Base-by-base conservation (phyloP, 495 filamentous ascomycete genomes). In the Jackrogersella multiformis region DNA sequence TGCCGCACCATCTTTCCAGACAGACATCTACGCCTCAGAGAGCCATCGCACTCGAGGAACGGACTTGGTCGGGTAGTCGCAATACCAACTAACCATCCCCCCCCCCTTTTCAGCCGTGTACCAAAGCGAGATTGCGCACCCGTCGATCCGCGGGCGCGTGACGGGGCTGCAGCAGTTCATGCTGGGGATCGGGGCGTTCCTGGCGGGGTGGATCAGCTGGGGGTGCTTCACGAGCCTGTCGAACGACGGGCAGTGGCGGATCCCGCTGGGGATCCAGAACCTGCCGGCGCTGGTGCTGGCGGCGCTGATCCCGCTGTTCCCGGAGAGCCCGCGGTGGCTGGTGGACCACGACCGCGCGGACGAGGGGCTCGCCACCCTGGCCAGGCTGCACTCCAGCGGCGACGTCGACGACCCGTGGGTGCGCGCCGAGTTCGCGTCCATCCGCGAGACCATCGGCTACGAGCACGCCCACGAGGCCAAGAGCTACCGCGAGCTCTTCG, bases 401-500 rank as follows among this genome's bases (percentile, higher is more conserved):
- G 76, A 89, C 59, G 72, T 79, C 5, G 74, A 83, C 46, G 86
- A 91, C 64, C 60, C 85, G 3, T 89, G 84, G 83, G 86, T 90
- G n/a, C 79, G 76, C 7, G 86, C 86, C 1, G 87, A 90, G 70
- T 88, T 86, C 67, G 82, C 88, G n/a, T 81, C 86, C 64, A 90
- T 92, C 64, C 86, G 87, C 69, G 89, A 86, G 18, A 76, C 77
- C n/a, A 83, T 88, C 44, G 82, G 70, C 58, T 86, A 74, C 45
- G 81, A 80, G 60, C 81, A 75, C 46, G 89, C 89, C 69, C 74
- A 90, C 51, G 87, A 88, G 69, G 89, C 89, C 13, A 90, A 89
- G 73, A 89, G 85, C 5, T 91, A 90, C 69, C 21, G 73, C 1
- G 89, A 91, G 64, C 80, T 92, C 1, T 89, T 92, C 72, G 86